These are phyloP conservation scores for Colletotrichum costaricense DNA, from an alignment of 2,329 filamentous ascomycete species.

Conservation along the genomic window DNA sequence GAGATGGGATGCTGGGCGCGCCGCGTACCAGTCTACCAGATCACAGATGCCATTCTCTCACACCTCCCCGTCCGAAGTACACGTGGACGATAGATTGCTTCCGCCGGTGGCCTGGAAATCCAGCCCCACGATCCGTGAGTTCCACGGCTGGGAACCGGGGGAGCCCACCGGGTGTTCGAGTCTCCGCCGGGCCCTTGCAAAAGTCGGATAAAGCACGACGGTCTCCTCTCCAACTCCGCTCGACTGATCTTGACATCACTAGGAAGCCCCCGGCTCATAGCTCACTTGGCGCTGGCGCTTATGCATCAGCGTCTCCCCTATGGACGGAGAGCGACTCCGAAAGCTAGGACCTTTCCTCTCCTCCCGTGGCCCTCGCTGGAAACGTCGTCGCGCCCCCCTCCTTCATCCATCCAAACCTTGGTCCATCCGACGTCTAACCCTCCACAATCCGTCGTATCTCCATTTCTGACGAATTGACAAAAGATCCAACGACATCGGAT, in stretches of 20 bases:
- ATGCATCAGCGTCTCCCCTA: slow-evolving; percentile 16
- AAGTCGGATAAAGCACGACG: slow-evolving; percentile 20
- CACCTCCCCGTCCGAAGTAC: slow-evolving; percentile 3
- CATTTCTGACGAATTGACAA: slow-evolving; percentile 17
- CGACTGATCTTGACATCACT: slow-evolving; percentile 33
- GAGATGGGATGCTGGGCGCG: slow-evolving; percentile 6
- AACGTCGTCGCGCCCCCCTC: neutral
- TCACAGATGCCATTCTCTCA: neutral
- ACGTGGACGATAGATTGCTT: slow-evolving; percentile 30
- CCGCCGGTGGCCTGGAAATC: slow-evolving; percentile 22
- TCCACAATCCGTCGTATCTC: slow-evolving; percentile 26
- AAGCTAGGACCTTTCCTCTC: slow-evolving; percentile 16
- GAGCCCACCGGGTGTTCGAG: neutral
- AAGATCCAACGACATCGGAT: slow-evolving; percentile 27
- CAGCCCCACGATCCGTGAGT: slow-evolving; percentile 21
- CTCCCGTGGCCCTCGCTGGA: neutral
- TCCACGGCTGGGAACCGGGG: slow-evolving; percentile 14
- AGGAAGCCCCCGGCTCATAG: slow-evolving; percentile 16
- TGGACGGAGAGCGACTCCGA: slow-evolving; percentile 28
- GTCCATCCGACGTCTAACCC: slow-evolving; percentile 9
- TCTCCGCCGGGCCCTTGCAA: neutral
- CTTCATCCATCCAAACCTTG: neutral
- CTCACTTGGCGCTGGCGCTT: slow-evolving; percentile 24
- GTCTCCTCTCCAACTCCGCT: slow-evolving; percentile 25
- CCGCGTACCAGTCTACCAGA: neutral